Percentiles rank a stretch among this genome's conserved stretches.
Evolutionary conservation across 768 basidiomycete genomes (phyloP).

Genomic region (Boletus bicolor): DNA sequence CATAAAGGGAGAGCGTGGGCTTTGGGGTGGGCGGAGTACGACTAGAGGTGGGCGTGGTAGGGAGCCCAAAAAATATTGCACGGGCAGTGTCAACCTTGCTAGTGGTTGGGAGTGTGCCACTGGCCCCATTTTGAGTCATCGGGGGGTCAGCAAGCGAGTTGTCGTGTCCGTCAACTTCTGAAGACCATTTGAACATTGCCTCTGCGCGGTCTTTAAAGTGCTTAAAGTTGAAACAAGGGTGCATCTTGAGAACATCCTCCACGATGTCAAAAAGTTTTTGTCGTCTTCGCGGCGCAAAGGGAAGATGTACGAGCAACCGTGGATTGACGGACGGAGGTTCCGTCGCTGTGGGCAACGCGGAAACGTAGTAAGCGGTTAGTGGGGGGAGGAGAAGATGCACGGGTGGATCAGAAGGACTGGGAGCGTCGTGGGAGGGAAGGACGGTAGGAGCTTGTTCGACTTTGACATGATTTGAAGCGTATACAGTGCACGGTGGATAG

Average conservation of each 20-base stretch:
- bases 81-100: conserved; percentile 28
- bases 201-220: conserved; percentile 45
- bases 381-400: conserved; percentile 22
- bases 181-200: conserved; percentile 42
- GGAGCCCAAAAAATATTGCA: conserved; percentile 30
- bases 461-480: conserved; percentile 29
- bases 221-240: conserved; percentile 49
- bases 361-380: conserved; percentile 18
- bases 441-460: conserved; percentile 32
- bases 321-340: conserved; percentile 36
- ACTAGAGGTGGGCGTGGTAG: conserved; percentile 8
- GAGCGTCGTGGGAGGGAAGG: conserved; percentile 23
- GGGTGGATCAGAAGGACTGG: conserved; percentile 19
- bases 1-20: conserved; percentile 47
- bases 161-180: conserved; percentile 28
- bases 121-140: conserved; percentile 32
- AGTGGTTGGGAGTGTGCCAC: conserved; percentile 13
- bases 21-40: conserved; percentile 12
- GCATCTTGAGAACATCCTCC: conserved; percentile 43
- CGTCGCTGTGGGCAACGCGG: conserved; percentile 21
- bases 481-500: conserved; percentile 15
- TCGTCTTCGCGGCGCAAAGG: conserved; percentile 36
- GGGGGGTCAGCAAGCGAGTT: conserved; percentile 9
- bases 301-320: conserved; percentile 39
- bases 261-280: conserved; percentile 38